Evolutionary conservation across 306 rosid species (phyloP).

Genomic region (Cucumis melo): DNA sequence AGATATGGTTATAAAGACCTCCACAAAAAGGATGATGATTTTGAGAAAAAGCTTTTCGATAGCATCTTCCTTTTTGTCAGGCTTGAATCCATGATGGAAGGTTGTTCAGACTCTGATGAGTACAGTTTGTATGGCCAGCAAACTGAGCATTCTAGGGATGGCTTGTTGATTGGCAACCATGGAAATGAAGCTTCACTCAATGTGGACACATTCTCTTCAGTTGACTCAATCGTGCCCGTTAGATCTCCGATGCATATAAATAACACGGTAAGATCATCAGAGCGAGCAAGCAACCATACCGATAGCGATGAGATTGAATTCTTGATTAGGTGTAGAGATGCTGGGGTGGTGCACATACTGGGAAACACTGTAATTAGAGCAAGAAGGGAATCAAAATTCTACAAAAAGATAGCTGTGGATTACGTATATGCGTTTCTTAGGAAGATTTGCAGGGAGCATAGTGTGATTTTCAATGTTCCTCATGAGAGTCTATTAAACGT

Average conservation of each 20-base stretch:
- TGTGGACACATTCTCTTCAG: conserved; percentile 34
- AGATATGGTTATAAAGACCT: conserved; percentile 88
- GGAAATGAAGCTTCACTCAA: conserved; percentile 24
- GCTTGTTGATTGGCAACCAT: conserved; percentile 15
- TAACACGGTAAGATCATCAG: conserved; percentile 23
- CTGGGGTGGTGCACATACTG: conserved; percentile 92
- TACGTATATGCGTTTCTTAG: conserved; percentile 78
- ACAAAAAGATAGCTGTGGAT: conserved; percentile 68
- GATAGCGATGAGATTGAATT: conserved; percentile 70
- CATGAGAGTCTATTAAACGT: conserved; percentile 94
- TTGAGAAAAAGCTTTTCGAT: conserved; percentile 79
- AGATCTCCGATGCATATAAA: conserved; percentile 29
- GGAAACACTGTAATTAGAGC: conserved; percentile 77
- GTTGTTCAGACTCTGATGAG: conserved; percentile 73
- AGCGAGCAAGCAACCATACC: conserved; percentile 36
- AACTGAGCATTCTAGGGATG: conserved; percentile 26
- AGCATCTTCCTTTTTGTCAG: conserved; percentile 49
- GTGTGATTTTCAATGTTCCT: conserved; percentile 92
- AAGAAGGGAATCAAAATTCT: conserved; percentile 56
- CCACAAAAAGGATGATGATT: conserved; percentile 69
- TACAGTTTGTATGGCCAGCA: conserved; percentile 50
- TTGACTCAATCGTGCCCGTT: conserved; percentile 47
- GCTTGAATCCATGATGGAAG: conserved; percentile 89
- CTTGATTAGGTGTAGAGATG: conserved; percentile 62
- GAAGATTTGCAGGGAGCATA: conserved; percentile 85